Percentiles rank a stretch among this genome's conserved stretches.
phyloP scores from a whole-genome alignment of 768 basidiomycete species.

The Coprinopsis sp. region DNA sequence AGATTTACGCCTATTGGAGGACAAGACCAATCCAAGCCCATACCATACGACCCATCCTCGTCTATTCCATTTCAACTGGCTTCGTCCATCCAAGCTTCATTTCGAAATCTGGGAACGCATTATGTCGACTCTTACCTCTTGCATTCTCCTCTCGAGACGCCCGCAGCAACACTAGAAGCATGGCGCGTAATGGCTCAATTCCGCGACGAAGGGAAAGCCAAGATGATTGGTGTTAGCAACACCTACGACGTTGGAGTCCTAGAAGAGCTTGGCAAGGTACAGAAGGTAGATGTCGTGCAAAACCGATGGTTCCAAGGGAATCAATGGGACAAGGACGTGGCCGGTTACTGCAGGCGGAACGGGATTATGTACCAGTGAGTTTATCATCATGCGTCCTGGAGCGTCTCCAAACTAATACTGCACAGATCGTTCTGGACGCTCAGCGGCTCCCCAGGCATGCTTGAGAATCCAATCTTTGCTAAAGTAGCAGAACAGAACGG shows the following conservation, averaged over 20 bases:
- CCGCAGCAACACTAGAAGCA: conserved; percentile 56
- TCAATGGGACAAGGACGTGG: conserved; percentile 64
- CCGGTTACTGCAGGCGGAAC: conserved; percentile 57
- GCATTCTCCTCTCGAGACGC: conserved; percentile 65
- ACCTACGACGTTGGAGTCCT: conserved; percentile 61
- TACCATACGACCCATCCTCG: conserved; percentile 65
- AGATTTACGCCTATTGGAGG: conserved; percentile 74
- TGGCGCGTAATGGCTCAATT: conserved; percentile 59
- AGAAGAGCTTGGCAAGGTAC: conserved; percentile 43
- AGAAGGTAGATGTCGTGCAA: conserved; percentile 71
- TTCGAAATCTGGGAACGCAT: conserved; percentile 62
- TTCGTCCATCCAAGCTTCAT: conserved; percentile 57
- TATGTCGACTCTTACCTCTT: conserved; percentile 79
- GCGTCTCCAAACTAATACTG: neutral
- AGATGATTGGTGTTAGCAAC: conserved; percentile 72
- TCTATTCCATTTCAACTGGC: conserved; percentile 55
- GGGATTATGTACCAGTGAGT: conserved; percentile 69
- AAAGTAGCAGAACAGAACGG: conserved; percentile 40
- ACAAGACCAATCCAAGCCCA: conserved; percentile 63
- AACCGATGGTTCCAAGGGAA: conserved; percentile 85
- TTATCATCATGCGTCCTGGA: neutral
- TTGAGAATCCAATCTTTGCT: conserved; percentile 43
- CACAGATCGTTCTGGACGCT: conserved; percentile 87
- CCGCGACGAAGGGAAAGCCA: conserved; percentile 61
- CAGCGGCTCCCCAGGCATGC: conserved; percentile 64